Evolutionary conservation across 768 basidiomycete species (phyloP).

Genomic region (Suillus plorans): DNA sequence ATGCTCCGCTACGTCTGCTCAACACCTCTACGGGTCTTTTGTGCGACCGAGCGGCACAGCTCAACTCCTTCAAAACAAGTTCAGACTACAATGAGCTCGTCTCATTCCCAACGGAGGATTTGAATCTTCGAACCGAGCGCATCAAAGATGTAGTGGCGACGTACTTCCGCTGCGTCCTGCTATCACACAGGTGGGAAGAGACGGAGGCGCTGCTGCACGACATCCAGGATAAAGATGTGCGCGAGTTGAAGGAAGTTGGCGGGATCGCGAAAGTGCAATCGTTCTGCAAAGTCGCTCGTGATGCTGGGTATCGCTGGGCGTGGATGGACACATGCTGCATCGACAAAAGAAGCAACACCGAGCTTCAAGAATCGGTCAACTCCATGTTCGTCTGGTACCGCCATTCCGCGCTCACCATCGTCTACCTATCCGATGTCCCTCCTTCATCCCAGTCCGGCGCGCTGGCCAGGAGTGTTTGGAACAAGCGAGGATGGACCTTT

Average conservation of each 20-base stretch:
- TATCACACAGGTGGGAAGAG: not conserved
- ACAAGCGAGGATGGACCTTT: not conserved
- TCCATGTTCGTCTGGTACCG: not conserved
- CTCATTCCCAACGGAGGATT: not conserved
- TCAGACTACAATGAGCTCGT: not conserved
- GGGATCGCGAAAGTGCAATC: not conserved
- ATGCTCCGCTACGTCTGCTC: not conserved
- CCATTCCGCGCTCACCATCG: not conserved
- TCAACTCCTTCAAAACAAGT: not conserved
- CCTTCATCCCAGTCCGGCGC: not conserved
- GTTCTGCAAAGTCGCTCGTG: not conserved
- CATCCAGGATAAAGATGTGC: not conserved
- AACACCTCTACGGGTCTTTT: not conserved
- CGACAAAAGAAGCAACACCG: not conserved
- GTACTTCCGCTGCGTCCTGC: not conserved
- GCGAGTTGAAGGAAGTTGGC: fast-evolving
- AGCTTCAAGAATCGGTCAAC: not conserved
- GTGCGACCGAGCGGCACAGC: not conserved
- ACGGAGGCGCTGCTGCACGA: not conserved
- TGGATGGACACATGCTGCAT: not conserved
- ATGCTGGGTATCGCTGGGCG: not conserved
- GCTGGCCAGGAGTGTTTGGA: not conserved
- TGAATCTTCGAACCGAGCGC: fast-evolving
- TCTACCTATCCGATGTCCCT: not conserved
- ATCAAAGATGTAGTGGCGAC: not conserved